A percentile compares a stretch with the other conserved stretches of the same genome.
phyloP scores from a whole-genome alignment of 345 rosid genomes.

The Clarkia xantiana region DNA sequence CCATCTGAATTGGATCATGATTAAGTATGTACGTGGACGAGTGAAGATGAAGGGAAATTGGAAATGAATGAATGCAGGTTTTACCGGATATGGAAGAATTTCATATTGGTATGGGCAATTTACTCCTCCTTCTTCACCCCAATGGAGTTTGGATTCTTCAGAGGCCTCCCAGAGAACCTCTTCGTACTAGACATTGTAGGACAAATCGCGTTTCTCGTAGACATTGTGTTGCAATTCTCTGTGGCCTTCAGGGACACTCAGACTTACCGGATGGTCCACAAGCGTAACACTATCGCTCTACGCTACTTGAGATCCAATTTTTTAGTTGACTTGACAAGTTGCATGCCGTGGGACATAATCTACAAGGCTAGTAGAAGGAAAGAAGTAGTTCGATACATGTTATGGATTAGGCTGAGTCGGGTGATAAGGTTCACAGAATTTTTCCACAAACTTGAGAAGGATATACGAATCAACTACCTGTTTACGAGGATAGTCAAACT shows the following conservation, averaged over 20 bases:
- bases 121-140: slow-evolving; percentile 94
- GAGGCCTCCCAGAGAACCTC: slow-evolving; percentile 65
- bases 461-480: slow-evolving; percentile 69
- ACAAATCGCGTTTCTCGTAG: slow-evolving; percentile 57
- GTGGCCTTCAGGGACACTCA: slow-evolving; percentile 47
- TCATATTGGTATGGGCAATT: slow-evolving; percentile 67
- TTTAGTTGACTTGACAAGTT: slow-evolving; percentile 47
- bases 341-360: slow-evolving; percentile 79
- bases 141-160: slow-evolving; percentile 70
- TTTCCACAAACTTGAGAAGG: slow-evolving; percentile 68
- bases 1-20: too few relatives aligned
- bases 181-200: slow-evolving; percentile 58
- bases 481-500: slow-evolving; percentile 73
- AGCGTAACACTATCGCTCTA: slow-evolving; percentile 44
- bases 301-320: slow-evolving; percentile 75
- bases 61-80: slow-evolving; percentile 30
- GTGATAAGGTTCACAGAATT: slow-evolving; percentile 40
- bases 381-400: slow-evolving; percentile 57
- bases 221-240: slow-evolving; percentile 49
- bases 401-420: slow-evolving; percentile 66
- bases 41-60: not conserved
- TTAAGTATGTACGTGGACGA: too few relatives aligned
- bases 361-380: slow-evolving; percentile 46
- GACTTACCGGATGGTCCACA: slow-evolving; percentile 36
- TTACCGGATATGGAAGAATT: slow-evolving; percentile 51